Evolutionary conservation across 139 green algal species (phyloP), one percentile per base, ranked within the genome.

Genomic region (Picochlorum sp.): DNA sequence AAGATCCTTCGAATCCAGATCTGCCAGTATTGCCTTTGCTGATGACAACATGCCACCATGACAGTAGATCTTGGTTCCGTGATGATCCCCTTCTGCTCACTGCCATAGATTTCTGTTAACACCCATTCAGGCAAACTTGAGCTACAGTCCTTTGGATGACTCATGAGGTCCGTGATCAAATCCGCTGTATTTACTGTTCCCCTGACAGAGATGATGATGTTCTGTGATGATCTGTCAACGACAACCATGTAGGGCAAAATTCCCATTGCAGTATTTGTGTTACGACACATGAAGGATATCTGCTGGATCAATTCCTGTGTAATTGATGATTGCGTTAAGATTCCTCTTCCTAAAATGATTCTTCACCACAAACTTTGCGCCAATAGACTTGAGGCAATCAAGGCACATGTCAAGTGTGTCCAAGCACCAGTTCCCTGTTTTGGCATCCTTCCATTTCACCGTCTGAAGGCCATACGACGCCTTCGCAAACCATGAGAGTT

Each of bases 161-260:
- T 65, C 23, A 84, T 63, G 26, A 81, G 70, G 47, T 84, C 78
- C 2, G 78, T 84, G 34, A 84, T 65, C n/a, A 67, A 32, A 21
- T 26, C 30, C 0, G 7, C 23, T 21, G 21, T 20, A 28, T 56
- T 11, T 30, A 73, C 66, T 28, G 77, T 88, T 32, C 81, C 81
- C 3, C 81, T 57, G 38, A 87, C 61, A 18, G 79, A 62, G 23
- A 87, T 55, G 23, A 87, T 70, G 9, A 87, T 65, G 6, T 69
- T 77, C 45, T 72, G 66, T 24, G 54, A 76, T 54, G 41, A 20
- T 8, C 60, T 56, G 51, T 87, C 70, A 32, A 87, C 70, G 20
- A 73, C 71, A n/a, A 88, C 57, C 50, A 85, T 57, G 66, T 88
- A 88, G 15, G 81, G 81, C 58, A 88, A 62, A 49, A 69, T 61